Base-by-base conservation (phyloP, 768 basidiomycete species). In the Mycena kentingensis region DNA sequence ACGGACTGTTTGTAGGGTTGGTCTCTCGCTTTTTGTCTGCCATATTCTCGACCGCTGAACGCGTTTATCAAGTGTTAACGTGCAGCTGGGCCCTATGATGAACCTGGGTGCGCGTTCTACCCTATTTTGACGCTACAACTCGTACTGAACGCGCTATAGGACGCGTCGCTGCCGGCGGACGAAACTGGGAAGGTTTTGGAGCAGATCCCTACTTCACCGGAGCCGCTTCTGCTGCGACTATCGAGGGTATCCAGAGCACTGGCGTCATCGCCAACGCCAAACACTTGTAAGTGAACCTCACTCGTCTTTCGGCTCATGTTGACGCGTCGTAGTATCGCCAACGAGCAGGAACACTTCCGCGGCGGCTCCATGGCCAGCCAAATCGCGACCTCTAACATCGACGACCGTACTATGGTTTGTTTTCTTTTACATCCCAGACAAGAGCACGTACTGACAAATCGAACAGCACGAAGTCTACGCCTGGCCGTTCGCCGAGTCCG, bases 171-270 rank as follows among this genome's bases (percentile, higher is more conserved):
- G 55, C 55, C 8, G 55, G 29, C 2, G 79, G 79, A 0, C 64
- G 79, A n/a, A 74, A 76, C 46, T 80, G 77, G 76, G 79, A 80
- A 67, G 76, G 77, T 57, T 73, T 71, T 36, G 73, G 75, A 24
- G 71, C 58, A 4, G 77, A 77, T 60, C 76, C 77, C 1, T 78
- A 71, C 61, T 60, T 78, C 1, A 48, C 66, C 27, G 78, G 78
- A 24, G 73, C 67, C 22, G 71, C 71, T 6, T 64, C 74, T 0
- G 70, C 69, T 37, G 67, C 69, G 50, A 74, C 73, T 16, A 66
- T 78, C 38, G 51, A 60, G 22, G 76, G 77, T 1, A 64, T 76
- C 31, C 75, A 77, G 53, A 25, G 43, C 25, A 48, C 51, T 11
- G 74, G 75, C 21, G 72, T 77, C 10, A 74, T 73, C 38, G 70